Conservation (phyloP, 2,329 filamentous ascomycete genomes). For the Periglandula ipomoeae region DNA sequence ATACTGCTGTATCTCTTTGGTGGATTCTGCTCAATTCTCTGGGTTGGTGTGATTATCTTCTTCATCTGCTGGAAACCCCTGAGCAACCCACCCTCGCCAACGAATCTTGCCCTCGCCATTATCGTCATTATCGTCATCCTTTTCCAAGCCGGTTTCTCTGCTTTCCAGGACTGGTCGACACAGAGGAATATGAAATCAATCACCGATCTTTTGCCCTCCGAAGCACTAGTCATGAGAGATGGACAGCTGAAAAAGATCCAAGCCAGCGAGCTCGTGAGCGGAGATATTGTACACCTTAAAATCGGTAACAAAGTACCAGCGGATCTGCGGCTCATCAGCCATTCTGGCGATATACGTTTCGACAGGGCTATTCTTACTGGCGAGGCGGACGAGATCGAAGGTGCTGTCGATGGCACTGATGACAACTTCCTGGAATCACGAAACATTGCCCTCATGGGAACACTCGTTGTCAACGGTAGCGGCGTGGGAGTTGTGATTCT, state of each 20-base stretch:
- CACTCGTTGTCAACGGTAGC: conserved; percentile 30
- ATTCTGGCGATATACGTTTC: conserved; percentile 33
- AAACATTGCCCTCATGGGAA: conserved; percentile 35
- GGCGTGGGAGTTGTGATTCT: conserved; percentile 30
- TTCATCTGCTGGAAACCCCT: conserved; percentile 39
- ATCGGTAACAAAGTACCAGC: conserved; percentile 40
- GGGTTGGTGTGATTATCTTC: conserved; percentile 37
- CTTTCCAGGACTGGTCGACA: conserved; percentile 40
- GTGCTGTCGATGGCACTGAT: conserved; percentile 29
- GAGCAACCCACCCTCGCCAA: conserved; percentile 31
- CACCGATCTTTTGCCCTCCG: conserved; percentile 33
- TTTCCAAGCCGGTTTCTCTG: conserved; percentile 35
- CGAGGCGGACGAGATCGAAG: conserved; percentile 32
- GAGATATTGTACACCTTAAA: conserved; percentile 35
- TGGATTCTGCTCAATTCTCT: conserved; percentile 38
- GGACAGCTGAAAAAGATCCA: conserved; percentile 30
- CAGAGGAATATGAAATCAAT: conserved; percentile 38
- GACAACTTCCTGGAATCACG: conserved; percentile 32
- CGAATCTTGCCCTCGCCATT: conserved; percentile 36
- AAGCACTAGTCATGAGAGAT: conserved; percentile 34
- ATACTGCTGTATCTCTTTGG: conserved; percentile 34
- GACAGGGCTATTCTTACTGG: conserved; percentile 33
- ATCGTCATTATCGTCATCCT: conserved; percentile 38
- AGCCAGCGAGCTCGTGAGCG: conserved; percentile 33
- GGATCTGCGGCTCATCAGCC: conserved; percentile 32